Percentiles rank a stretch among this genome's conserved stretches.
These are phyloP conservation scores for Leptographium flavum DNA, from an alignment of 2,329 filamentous ascomycete genomes.

Conservation along the genomic window DNA sequence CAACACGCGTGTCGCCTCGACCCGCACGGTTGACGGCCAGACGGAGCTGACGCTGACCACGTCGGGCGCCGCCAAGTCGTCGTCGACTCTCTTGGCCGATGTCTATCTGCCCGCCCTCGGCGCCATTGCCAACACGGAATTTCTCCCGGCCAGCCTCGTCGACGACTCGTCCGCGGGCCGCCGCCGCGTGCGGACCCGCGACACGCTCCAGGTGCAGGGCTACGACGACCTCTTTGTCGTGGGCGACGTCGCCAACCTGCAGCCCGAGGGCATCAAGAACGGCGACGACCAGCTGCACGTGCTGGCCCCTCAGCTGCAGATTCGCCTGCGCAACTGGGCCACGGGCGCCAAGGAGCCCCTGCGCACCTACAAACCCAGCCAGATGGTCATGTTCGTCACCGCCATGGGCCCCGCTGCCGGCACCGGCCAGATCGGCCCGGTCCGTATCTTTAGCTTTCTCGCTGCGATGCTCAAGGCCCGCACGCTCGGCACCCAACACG, in stretches of 20 bases:
- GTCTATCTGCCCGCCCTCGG: slow-evolving; percentile 34
- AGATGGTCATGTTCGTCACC: slow-evolving; percentile 10
- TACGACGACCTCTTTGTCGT: slow-evolving; percentile 17
- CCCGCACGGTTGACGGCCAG: neutral
- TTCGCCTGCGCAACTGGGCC: slow-evolving; percentile 7
- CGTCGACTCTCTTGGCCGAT: slow-evolving; percentile 4
- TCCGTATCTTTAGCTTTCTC: slow-evolving; percentile 12
- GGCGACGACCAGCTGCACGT: slow-evolving; percentile 14
- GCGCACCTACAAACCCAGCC: slow-evolving; percentile 10
- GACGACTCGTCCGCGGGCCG: slow-evolving; percentile 10
- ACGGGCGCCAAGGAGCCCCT: neutral
- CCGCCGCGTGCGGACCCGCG: slow-evolving; percentile 12
- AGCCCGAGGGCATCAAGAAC: slow-evolving; percentile 11
- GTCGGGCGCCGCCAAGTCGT: neutral
- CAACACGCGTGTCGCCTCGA: slow-evolving; percentile 21
- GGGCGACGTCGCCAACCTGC: slow-evolving; percentile 17
- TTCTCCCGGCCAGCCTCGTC: slow-evolving; percentile 14
- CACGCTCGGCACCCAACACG: slow-evolving; percentile 12
- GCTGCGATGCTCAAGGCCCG: slow-evolving; percentile 14
- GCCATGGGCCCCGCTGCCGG: slow-evolving; percentile 15
- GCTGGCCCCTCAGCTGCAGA: slow-evolving; percentile 13
- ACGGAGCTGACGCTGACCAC: slow-evolving; percentile 2
- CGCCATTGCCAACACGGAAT: slow-evolving; percentile 24
- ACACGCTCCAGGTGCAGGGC: slow-evolving; percentile 14
- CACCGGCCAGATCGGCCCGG: slow-evolving; percentile 15